Base-by-base conservation (phyloP, 768 basidiomycete genomes). In the Amanita polypyramis region DNA sequence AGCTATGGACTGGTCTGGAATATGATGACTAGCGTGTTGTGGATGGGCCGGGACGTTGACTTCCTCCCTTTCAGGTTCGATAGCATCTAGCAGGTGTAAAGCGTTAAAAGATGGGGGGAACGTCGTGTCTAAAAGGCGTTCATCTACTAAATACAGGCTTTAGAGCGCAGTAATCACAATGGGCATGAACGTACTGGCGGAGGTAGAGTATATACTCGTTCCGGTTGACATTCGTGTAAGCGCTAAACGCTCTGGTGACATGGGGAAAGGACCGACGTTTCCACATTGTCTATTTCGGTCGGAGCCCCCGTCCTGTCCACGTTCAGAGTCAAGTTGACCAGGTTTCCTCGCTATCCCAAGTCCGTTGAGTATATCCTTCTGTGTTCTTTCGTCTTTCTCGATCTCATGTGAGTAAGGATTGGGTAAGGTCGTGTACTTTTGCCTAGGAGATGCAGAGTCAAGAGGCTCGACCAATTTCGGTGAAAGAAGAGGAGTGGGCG, bases 101-200 rank as follows among this genome's bases (percentile, higher is more conserved):
- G 25, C 35, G 23, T 38, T 27, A 21, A 47, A 46, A 27, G n/a
- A 35, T 14, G 45, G 29, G 5, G 58, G 43, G 17, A 54, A 30
- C 2, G 60, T 55, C 15, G 58, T 45, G 42, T 63, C 60, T 43
- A 58, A 47, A 2, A 63, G 52, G 10, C 58, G 52, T 36, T 62
- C 59, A 8, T 60, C 57, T 6, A 58, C 60, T 62, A n/a, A n/a
- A 38, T 10, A 25, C 19, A 12, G 27, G 11, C 35, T 19, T 39
- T 9, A 32, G 34, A 11, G 7, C 1, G 9, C 38, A 14, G 11
- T 15, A 30, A 9, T 15, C 20, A 5, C 10, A 17, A 19, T 4
- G 17, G 1, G 37, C 15, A 35, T 23, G 19, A 12, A 54, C 55
- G 43, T 37, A 55, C 58, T 50, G 11, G 50, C 56, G 34, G 29